These are phyloP conservation scores for Leonotis leonurus DNA, from an alignment of 257 asterid genomes.

Conservation along the genomic window DNA sequence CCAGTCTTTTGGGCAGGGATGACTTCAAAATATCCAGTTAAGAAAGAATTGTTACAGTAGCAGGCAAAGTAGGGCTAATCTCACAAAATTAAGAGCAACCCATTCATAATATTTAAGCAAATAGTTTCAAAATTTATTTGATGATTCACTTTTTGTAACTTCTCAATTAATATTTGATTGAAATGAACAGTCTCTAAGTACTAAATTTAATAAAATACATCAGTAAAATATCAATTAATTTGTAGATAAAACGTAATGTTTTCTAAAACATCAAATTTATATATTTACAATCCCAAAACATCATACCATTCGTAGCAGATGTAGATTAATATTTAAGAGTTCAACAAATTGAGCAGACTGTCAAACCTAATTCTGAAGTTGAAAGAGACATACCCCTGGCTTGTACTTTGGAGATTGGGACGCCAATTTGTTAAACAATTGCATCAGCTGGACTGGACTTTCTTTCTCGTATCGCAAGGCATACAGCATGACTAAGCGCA, in stretches of 20 bases:
- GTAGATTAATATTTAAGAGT: neutral
- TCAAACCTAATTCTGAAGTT: neutral
- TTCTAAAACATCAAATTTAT: neutral
- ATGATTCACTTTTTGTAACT: neutral
- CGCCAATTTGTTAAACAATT: conserved; percentile 89
- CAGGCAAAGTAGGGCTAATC: neutral
- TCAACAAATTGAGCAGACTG: conserved; percentile 3
- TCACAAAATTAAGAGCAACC: neutral
- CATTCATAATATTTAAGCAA: neutral
- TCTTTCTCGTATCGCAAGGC: conserved; percentile 97
- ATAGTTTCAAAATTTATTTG: too few species aligned
- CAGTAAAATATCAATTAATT: too few species aligned
- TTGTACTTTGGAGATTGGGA: conserved; percentile 86
- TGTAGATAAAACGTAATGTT: too few species aligned
- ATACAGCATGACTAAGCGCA: conserved; percentile 92
- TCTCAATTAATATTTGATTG: neutral
- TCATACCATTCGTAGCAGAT: neutral
- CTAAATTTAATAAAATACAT: neutral
- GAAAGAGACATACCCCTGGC: conserved; percentile 70
- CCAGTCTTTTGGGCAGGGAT: neutral
- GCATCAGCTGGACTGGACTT: conserved; percentile 96
- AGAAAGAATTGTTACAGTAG: neutral
- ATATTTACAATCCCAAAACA: neutral
- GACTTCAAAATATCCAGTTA: neutral
- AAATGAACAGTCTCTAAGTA: neutral